Conservation (phyloP, 805 yeast genomes). For the Candida jianshihensis region DNA sequence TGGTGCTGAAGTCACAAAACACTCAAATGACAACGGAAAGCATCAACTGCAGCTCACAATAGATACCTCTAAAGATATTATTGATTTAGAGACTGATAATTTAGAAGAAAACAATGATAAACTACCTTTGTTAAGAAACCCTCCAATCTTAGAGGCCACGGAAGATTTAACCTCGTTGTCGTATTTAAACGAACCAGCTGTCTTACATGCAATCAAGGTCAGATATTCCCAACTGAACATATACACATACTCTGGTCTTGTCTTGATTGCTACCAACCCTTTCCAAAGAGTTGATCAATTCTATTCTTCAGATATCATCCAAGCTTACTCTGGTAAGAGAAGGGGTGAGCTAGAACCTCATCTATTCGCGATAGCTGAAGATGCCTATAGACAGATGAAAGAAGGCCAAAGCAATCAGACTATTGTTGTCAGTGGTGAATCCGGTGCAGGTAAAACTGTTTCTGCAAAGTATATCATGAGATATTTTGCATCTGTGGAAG, state of each 20-base stretch:
- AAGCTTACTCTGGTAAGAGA: conserved; percentile 87
- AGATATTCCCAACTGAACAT: conserved; percentile 87
- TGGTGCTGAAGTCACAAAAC: conserved; percentile 54
- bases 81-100: conserved; percentile 39
- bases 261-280: conserved; percentile 92
- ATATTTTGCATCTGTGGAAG: conserved; percentile 91
- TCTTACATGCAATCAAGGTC: conserved; percentile 83
- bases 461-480: conserved; percentile 97
- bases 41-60: conserved; percentile 43
- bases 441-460: no score
- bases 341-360: conserved; percentile 97
- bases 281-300: conserved; percentile 88
- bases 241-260: conserved; percentile 95
- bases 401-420: conserved; percentile 83
- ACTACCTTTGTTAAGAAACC: conserved; percentile 81
- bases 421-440: conserved; percentile 94
- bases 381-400: conserved; percentile 93
- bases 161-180: conserved; percentile 92
- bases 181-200: conserved; percentile 93
- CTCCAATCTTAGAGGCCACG: conserved; percentile 85
- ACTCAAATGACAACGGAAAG: conserved; percentile 35
- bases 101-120: conserved; percentile 28
- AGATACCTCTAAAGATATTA: conserved; percentile 41
- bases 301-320: conserved; percentile 87
- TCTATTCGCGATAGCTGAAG: conserved; percentile 95